Conservation (phyloP, 148 eudicot genomes). For the Arctostaphylos glauca region DNA sequence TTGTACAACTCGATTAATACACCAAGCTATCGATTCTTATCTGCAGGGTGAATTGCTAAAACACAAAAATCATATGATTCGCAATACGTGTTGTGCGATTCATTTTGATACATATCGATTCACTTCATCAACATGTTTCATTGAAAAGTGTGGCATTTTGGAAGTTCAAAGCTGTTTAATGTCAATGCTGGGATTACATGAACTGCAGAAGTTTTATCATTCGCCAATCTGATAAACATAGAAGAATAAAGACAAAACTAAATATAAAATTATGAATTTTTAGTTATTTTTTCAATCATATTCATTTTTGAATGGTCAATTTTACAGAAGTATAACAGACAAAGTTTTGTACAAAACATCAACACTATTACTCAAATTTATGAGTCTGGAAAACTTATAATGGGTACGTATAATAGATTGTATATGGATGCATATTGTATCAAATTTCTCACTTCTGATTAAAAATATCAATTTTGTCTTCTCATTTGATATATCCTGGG, state of each 20-base stretch:
- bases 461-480: too few relatives aligned
- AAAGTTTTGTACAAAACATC: background rate
- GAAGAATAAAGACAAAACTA: background rate
- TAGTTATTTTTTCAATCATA: background rate
- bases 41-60: background rate
- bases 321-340: background rate
- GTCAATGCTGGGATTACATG: background rate
- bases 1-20: background rate
- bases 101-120: background rate
- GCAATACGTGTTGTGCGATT: background rate
- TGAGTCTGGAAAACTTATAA: too few relatives aligned
- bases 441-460: too few relatives aligned
- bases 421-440: too few relatives aligned
- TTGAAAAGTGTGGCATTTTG: background rate
- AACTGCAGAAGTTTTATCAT: background rate
- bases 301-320: background rate
- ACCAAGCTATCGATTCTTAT: background rate
- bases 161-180: background rate
- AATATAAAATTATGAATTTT: background rate
- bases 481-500: too few relatives aligned
- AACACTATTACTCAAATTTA: too few relatives aligned
- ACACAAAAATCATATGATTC: background rate
- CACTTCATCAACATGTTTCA: background rate
- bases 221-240: background rate
- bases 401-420: too few relatives aligned